These are phyloP conservation scores for Stentor coeruleus DNA, from an alignment of 73 alveolate species.

Conservation along the genomic window DNA sequence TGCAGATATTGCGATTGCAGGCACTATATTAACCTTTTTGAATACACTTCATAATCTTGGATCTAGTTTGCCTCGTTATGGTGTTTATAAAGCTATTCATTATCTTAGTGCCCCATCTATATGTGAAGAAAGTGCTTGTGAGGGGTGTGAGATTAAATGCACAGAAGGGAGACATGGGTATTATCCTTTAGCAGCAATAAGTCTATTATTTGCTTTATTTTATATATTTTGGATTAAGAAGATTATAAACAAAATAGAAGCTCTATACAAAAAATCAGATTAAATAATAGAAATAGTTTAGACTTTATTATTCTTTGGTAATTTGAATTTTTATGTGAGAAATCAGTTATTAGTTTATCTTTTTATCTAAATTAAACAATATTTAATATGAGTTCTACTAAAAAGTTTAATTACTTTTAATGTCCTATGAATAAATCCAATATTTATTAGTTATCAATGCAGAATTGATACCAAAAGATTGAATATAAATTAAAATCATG, in stretches of 20 bases:
- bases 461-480: too few relatives aligned
- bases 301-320: neutral
- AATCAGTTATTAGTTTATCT: too few relatives aligned
- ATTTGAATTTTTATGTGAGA: neutral
- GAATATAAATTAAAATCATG: too few relatives aligned
- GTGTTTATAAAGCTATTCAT: neutral
- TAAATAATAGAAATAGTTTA: neutral
- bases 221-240: neutral
- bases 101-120: neutral
- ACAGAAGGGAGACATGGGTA: neutral
- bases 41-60: neutral
- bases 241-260: neutral
- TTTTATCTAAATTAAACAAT: too few relatives aligned
- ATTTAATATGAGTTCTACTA: too few relatives aligned
- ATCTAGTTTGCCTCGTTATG: neutral
- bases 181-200: neutral
- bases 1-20: constrained; percentile 41
- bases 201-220: neutral
- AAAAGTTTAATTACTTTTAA: neutral
- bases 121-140: neutral
- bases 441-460: too few relatives aligned
- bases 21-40: constrained; percentile 45
- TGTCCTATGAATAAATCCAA: too few relatives aligned
- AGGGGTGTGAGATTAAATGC: neutral
- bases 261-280: too few relatives aligned